A percentile compares a stretch with the other conserved stretches of the same genome.
Conservation (phyloP, 192 early-diverging fungal species). For the Geosiphon pyriformis region DNA sequence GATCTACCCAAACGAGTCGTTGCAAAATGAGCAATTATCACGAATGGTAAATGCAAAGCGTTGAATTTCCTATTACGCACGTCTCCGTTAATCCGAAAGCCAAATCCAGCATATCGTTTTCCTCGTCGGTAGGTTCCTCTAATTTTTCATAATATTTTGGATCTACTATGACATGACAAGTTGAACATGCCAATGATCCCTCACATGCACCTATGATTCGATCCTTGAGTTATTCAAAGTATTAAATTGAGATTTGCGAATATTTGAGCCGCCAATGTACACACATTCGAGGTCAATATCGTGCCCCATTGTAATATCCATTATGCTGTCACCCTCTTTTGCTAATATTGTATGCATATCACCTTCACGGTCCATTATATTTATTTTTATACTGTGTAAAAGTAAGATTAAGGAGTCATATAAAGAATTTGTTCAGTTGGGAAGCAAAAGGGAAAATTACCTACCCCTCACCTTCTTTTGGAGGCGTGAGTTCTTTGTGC, state of each 20-base stretch:
- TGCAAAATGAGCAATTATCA: too few relatives aligned
- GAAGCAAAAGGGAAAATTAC: conserved; percentile 2
- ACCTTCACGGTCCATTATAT: conserved; percentile 81
- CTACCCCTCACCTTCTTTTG: conserved; percentile 18
- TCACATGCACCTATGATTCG: conserved; percentile 77
- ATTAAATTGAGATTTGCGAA: neutral
- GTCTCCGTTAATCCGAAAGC: conserved; percentile 96
- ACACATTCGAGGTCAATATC: conserved; percentile 91
- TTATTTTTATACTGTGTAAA: conserved; percentile 48
- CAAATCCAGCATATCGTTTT: conserved; percentile 97
- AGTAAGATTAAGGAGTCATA: neutral
- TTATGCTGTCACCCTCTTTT: conserved; percentile 78
- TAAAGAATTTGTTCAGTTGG: neutral
- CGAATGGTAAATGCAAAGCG: too few relatives aligned
- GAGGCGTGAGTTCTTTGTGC: conserved; percentile 11
- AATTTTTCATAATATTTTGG: conserved; percentile 75
- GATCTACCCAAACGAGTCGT: too few relatives aligned
- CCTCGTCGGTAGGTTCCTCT: conserved; percentile 92
- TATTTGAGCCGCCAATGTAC: conserved; percentile 7
- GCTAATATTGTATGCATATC: conserved; percentile 70
- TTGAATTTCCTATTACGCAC: conserved; percentile 56
- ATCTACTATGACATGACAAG: conserved; percentile 89
- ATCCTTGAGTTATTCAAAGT: neutral
- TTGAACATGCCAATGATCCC: conserved; percentile 90
- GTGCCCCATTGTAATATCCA: conserved; percentile 88